Percentiles rank a stretch among this genome's conserved stretches.
Evolutionary conservation across 2,329 filamentous ascomycete species (phyloP).

Genomic region (Arthroderma sp.): DNA sequence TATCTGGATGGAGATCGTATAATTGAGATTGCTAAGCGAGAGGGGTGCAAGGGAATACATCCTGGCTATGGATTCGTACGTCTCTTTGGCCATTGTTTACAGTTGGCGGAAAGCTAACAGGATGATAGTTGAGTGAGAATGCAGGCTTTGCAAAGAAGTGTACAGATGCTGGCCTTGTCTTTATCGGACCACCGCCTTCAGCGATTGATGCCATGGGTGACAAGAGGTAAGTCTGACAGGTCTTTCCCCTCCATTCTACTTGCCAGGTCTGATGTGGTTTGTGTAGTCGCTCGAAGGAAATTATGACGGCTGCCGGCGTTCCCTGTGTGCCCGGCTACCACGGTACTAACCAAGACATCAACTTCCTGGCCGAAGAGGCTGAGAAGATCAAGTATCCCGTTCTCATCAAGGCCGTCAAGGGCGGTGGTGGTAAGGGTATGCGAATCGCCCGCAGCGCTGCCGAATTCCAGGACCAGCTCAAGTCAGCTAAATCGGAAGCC

Average conservation of each 20-base stretch:
- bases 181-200: conserved; percentile 76
- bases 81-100: neutral
- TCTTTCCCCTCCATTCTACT: neutral
- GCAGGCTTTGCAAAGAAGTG: conserved; percentile 79
- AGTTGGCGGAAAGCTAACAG: neutral
- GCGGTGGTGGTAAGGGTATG: conserved; percentile 58
- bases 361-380: conserved; percentile 55
- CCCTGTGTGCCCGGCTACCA: conserved; percentile 96
- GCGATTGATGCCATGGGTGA: conserved; percentile 79
- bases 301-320: conserved; percentile 90
- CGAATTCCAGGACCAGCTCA: conserved; percentile 49
- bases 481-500: conserved; percentile 53
- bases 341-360: conserved; percentile 63
- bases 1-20: conserved; percentile 93
- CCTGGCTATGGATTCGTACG: conserved; percentile 79
- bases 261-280: neutral
- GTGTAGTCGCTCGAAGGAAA: conserved; percentile 75
- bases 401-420: conserved; percentile 54
- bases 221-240: conserved; percentile 53
- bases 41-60: conserved; percentile 83
- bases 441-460: conserved; percentile 47
- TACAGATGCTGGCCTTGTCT: conserved; percentile 77
- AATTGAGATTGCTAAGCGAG: conserved; percentile 71
- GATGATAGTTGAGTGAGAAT: conserved; percentile 67
- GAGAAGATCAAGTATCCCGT: conserved; percentile 56